These are phyloP conservation scores for Hypoxylon sp. DNA, from an alignment of 2,329 filamentous ascomycete genomes.

Conservation along the genomic window DNA sequence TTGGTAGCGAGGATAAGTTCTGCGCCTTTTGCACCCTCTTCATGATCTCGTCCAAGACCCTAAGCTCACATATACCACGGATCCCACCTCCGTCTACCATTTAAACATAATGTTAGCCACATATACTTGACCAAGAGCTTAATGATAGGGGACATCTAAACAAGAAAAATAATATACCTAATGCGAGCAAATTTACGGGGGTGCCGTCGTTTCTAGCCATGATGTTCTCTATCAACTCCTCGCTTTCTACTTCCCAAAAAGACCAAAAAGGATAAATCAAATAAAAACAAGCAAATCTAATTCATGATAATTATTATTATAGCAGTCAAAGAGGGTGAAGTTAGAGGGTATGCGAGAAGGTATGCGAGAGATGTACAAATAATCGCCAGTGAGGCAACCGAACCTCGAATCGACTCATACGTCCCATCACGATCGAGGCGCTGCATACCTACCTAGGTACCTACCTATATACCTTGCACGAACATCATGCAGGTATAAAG, in stretches of 20 bases:
- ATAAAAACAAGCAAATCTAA: conserved; percentile 1
- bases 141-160: neutral
- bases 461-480: neutral
- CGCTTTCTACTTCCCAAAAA: neutral
- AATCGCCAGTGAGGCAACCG: neutral
- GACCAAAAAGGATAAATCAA: neutral
- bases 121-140: neutral
- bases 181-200: conserved; percentile 26
- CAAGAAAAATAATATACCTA: conserved; percentile 16
- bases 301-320: neutral
- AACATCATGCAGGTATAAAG: neutral
- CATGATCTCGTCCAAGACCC: conserved; percentile 55
- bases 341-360: neutral
- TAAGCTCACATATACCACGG: conserved; percentile 54
- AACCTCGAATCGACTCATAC: neutral
- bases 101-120: conserved; percentile 3
- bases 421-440: neutral
- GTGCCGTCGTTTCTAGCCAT: conserved; percentile 28
- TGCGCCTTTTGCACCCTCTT: conserved; percentile 43
- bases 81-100: conserved; percentile 54
- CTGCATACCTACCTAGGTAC: neutral
- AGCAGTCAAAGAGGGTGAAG: neutral
- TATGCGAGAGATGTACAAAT: neutral
- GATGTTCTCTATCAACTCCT: neutral
- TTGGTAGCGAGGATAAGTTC: conserved; percentile 45